phyloP scores from a whole-genome alignment of 2,329 filamentous ascomycete genomes.

The Xylaria sp. region DNA sequence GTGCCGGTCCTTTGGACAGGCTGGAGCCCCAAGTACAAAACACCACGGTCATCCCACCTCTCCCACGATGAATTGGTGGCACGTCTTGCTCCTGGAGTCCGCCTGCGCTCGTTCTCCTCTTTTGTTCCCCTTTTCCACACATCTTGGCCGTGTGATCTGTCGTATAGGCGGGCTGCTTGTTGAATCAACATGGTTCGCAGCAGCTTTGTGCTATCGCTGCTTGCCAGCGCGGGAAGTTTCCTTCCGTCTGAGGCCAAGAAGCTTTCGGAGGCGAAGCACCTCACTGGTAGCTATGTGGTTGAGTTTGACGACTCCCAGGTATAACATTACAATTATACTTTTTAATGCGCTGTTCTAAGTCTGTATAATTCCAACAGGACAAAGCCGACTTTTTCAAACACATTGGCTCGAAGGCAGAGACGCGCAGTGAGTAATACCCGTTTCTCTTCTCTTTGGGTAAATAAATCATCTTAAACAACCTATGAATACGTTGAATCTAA shows the following conservation, averaged over 20 bases:
- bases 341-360: conserved; percentile 21
- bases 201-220: conserved; percentile 42
- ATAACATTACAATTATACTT: conserved; percentile 36
- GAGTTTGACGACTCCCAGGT: conserved; percentile 63
- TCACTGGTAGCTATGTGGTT: conserved; percentile 63
- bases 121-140: conserved; percentile 21
- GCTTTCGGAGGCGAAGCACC: conserved; percentile 39
- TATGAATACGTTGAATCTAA: no score
- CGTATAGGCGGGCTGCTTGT: conserved; percentile 19
- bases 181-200: conserved; percentile 45
- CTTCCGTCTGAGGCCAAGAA: conserved; percentile 41
- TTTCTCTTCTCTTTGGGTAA: no score
- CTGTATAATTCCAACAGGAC: conserved; percentile 48
- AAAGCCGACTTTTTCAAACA: conserved; percentile 52
- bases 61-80: background rate
- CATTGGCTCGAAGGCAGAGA: conserved; percentile 53
- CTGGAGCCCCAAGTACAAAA: conserved; percentile 25
- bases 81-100: conserved; percentile 21
- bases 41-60: conserved; percentile 21
- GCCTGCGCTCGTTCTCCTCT: conserved; percentile 6
- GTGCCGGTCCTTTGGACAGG: conserved; percentile 9
- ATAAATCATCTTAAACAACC: no score
- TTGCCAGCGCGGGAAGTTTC: conserved; percentile 41
- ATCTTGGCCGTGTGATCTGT: conserved; percentile 28
- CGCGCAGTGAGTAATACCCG: conserved; percentile 48